Evolutionary conservation across 1,284 basidiomycete species (phyloP), one percentile per base, ranked within the genome.

Genomic region (Cerrena zonata): DNA sequence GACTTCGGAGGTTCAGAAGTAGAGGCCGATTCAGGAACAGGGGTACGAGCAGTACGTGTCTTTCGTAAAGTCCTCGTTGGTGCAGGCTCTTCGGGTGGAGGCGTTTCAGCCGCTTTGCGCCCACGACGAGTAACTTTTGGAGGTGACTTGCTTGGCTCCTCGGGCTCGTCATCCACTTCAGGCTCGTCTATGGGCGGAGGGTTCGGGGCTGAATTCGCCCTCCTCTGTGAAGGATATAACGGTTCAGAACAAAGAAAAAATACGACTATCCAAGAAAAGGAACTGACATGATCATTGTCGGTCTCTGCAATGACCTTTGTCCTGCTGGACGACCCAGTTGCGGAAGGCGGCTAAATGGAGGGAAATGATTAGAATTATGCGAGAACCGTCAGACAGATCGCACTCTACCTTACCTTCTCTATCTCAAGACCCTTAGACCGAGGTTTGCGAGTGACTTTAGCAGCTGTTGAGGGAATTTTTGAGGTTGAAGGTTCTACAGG

Each of bases 361-460:
- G 39, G 7, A 41, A 10, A 19, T 22, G 18, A 22, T 7, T 7
- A 41, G 7, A n/a, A 7, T 10, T 41, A 41, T 10, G 7, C n/a
- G 39, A 41, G 39, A 22, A n/a, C n/a, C 34, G n/a, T 11, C 34
- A 36, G 11, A 11, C 11, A 11, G 34, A 11, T 36, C 11, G n/a
- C 7, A 41, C 21, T 19, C 39, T 19, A 34, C 27, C 45, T 24
- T 23, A 48, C 47, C 34, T 18, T 25, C 13, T 48, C 50, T 5
- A 47, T 39, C 4, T 57, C 57, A 2, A 48, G 45, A 18, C 52
- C 46, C 19, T 44, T 48, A 5, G 46, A 24, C 26, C 42, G 52
- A 40, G 39, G 55, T 40, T 21, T 57, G 46, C 37, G 54, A 36
- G 45, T 57, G 47, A 15, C 58, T 50, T 37, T 56, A n/a, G 47